Base-by-base conservation (phyloP, 805 yeast genomes). In the Ogataea chonburiensis region DNA sequence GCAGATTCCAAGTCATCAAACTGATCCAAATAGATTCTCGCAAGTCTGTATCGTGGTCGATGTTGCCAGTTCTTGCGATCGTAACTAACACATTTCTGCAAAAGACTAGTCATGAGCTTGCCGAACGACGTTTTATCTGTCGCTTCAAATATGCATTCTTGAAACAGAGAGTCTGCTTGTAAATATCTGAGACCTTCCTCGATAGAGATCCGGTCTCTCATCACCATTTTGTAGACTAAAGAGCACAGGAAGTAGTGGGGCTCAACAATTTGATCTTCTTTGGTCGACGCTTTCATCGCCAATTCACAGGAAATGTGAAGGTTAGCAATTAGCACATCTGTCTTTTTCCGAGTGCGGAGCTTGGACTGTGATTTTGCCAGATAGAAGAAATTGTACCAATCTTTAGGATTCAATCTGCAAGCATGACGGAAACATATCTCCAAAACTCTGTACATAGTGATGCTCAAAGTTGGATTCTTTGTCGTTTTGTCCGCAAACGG, bases 21-120 rank as follows among this genome's bases (percentile, higher is more conserved):
- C 3, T 78, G 81, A 2, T 77, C 75, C 34, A 63, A 70, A 12
- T 67, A 60, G 8, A 89, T 77, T 35, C 63, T 68, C 0, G 97
- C 87, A 11, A 85, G 64, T 43, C 88, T 67, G 52, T 72, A 88
- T 2, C 75, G 69, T 1, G 97, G 94, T 35, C 84, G 73, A 54
- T 93, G 98, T 35, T 88, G 95, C 97, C 97, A 88, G 35, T 79
- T 85, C 55, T 80, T 85, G 55, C 83, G 88, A 55, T 91, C 98
- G 8, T 73, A 60, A 0, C 64, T 33, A 12, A 71, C 58, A 3
- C 86, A 53, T 38, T 64, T 73, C 24, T 61, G 62, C 25, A 86
- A 56, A 6, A 76, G 58, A 0, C 53, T 55, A 1, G 81, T 61
- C 3, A 81, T 60, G 9, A 63, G 48, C 6, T 54, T 45, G 36